Conservation (phyloP, 331 rosid species). For the Cucumis variabilis region DNA sequence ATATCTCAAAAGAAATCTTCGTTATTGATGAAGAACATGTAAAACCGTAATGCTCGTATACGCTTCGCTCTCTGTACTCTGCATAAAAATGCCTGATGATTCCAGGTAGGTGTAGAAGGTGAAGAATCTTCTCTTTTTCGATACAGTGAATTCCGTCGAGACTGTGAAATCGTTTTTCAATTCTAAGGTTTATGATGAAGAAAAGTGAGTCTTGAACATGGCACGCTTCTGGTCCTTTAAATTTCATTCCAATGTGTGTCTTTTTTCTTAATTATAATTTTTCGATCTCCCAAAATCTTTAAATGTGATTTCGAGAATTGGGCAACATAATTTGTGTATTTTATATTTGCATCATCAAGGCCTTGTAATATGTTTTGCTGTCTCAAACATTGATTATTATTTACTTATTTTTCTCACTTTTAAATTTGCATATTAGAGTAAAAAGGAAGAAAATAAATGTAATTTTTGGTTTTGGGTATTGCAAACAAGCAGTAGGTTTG, state of each 20-base stretch:
- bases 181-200: conserved; percentile 75
- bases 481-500: neutral
- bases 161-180: conserved; percentile 57
- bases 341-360: neutral
- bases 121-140: conserved; percentile 56
- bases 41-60: conserved; percentile 46
- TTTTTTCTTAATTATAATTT: neutral
- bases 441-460: neutral
- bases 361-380: neutral
- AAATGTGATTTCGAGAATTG: neutral
- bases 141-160: conserved; percentile 48
- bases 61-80: conserved; percentile 4
- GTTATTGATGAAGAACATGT: too few relatives aligned
- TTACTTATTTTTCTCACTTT: neutral
- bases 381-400: neutral
- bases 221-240: conserved; percentile 40
- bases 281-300: neutral
- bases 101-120: conserved; percentile 56
- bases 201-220: conserved; percentile 87
- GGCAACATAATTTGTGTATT: neutral
- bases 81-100: conserved; percentile 64
- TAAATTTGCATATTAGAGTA: neutral
- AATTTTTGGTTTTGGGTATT: neutral
- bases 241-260: neutral
- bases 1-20: too few relatives aligned